Conservation (phyloP, 2,329 filamentous ascomycete species). For the Akanthomyces dipterigenus region DNA sequence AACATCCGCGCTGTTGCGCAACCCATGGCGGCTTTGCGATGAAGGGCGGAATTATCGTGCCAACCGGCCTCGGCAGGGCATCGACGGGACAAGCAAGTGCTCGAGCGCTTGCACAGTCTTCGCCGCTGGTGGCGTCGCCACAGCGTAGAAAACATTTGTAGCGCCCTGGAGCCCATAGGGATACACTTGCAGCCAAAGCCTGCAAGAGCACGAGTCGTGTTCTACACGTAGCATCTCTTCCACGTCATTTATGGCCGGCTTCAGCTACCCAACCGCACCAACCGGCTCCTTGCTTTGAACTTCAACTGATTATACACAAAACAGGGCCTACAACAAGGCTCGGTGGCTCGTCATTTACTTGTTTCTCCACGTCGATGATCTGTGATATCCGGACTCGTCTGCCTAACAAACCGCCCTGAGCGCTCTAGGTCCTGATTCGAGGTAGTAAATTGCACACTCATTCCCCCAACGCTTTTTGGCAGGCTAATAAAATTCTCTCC, state of each 20-base stretch:
- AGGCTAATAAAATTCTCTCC: background rate
- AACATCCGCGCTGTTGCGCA: background rate
- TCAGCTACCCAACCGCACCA: background rate
- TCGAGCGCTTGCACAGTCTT: too few species aligned
- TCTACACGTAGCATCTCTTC: background rate
- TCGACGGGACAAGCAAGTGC: background rate
- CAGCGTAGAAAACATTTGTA: background rate
- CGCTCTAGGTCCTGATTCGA: too few species aligned
- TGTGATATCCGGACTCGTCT: constrained; percentile 6
- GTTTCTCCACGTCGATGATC: constrained; percentile 4
- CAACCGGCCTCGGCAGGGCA: background rate
- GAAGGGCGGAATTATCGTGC: background rate
- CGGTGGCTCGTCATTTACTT: too few species aligned
- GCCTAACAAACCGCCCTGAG: background rate
- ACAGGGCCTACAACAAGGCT: background rate
- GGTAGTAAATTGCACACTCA: background rate
- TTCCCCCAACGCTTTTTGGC: background rate
- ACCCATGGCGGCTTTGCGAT: background rate
- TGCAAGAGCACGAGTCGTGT: background rate
- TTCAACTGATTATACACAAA: background rate
- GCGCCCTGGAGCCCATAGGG: background rate
- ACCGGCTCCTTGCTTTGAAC: background rate
- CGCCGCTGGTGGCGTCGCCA: background rate
- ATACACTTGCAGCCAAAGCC: background rate
- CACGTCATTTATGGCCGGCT: background rate